Evolutionary conservation across 441 rosid species (phyloP).

Genomic region (Sinapis alba): DNA sequence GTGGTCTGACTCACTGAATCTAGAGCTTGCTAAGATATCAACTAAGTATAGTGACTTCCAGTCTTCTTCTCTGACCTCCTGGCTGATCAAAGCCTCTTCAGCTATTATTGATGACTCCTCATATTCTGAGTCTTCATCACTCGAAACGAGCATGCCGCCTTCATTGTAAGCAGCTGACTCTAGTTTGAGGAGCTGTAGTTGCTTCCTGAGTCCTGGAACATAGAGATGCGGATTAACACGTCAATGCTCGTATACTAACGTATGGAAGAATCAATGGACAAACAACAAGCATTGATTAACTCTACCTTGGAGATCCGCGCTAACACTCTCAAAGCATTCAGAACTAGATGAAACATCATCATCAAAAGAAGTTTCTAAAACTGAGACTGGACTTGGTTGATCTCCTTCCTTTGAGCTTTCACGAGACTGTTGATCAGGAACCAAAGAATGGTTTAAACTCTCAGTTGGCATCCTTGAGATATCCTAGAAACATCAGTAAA

Average conservation of each 20-base stretch:
- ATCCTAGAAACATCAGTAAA: slow-evolving; percentile 53
- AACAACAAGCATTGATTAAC: background rate
- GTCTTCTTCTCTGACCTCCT: slow-evolving; percentile 43
- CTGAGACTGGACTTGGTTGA: slow-evolving; percentile 96
- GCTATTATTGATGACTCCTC: slow-evolving; percentile 33
- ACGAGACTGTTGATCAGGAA: slow-evolving; percentile 53
- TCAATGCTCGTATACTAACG: background rate
- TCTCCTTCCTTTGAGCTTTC: slow-evolving; percentile 76
- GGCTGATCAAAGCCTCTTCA: slow-evolving; percentile 39
- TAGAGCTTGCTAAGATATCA: slow-evolving; percentile 58
- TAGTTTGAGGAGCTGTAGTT: slow-evolving; percentile 83
- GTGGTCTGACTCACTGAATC: slow-evolving; percentile 48
- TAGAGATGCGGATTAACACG: background rate
- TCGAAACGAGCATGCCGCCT: slow-evolving; percentile 61
- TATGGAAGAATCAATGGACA: background rate
- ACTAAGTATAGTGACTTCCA: slow-evolving; percentile 61
- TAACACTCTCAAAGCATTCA: slow-evolving; percentile 91
- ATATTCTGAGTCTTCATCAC: slow-evolving; percentile 68
- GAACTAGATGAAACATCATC: slow-evolving; percentile 83
- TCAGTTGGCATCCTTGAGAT: slow-evolving; percentile 42
- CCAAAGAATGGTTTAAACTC: slow-evolving; percentile 41
- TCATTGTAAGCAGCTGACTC: slow-evolving; percentile 72
- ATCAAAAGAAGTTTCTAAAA: slow-evolving; percentile 82
- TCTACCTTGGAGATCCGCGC: slow-evolving; percentile 90
- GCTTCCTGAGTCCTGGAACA: slow-evolving; percentile 81